phyloP scores from a whole-genome alignment of 805 yeast genomes.

The Teunomyces pallodes region DNA sequence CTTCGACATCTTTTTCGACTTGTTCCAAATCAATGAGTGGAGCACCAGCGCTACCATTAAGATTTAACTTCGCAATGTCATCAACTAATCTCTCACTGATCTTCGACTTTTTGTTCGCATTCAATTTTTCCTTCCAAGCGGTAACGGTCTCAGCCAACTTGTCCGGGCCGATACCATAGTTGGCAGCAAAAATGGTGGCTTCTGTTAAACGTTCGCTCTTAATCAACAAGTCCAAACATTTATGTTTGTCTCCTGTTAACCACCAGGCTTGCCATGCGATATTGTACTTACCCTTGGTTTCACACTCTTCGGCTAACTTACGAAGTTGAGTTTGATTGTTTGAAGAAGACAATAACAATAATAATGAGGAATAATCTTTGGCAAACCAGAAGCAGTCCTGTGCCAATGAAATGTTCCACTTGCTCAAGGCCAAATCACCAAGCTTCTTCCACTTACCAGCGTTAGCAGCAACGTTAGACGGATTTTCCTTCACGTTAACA shows the following conservation, averaged over 20 bases:
- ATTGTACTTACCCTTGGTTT: conserved; percentile 75
- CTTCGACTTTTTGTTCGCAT: conserved; percentile 47
- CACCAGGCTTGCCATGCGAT: conserved; percentile 90
- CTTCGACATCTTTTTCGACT: conserved; percentile 22
- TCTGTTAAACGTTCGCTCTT: conserved; percentile 74
- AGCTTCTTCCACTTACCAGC: conserved; percentile 77
- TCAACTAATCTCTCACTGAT: conserved; percentile 61
- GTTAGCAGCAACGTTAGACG: conserved; percentile 40
- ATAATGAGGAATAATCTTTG: conserved; percentile 75
- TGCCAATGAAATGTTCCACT: conserved; percentile 81
- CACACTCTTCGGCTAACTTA: conserved; percentile 65
- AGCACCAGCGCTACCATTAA: conserved; percentile 13
- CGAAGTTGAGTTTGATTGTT: conserved; percentile 63
- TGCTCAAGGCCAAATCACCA: conserved; percentile 80
- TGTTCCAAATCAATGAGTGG: conserved; percentile 15
- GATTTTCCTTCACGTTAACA: conserved; percentile 41
- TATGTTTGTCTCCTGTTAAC: conserved; percentile 69
- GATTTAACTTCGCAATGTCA: conserved; percentile 28
- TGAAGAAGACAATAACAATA: conserved; percentile 78
- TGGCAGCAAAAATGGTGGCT: conserved; percentile 75
- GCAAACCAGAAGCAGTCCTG: conserved; percentile 76
- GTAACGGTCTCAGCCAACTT: conserved; percentile 48
- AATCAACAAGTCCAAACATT: conserved; percentile 63
- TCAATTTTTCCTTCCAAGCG: conserved; percentile 66
- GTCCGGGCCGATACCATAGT: conserved; percentile 52